Evolutionary conservation across 495 filamentous ascomycete genomes (phyloP).

Genomic region (Penicillium argentinense): DNA sequence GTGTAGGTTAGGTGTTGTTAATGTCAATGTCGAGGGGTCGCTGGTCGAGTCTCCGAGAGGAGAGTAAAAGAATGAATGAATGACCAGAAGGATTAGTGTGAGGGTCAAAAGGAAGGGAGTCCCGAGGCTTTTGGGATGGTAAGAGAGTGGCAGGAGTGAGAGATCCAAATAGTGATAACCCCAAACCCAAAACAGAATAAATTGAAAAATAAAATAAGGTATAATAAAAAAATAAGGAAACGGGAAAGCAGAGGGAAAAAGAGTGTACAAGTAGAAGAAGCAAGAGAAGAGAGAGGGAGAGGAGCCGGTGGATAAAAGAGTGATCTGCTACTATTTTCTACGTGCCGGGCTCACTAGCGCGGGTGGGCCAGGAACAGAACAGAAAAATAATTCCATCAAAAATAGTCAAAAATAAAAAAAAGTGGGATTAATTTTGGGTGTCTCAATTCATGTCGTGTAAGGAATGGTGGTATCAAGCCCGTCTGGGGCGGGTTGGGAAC

Average conservation of each 20-base stretch:
- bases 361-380: slow-evolving; percentile 39
- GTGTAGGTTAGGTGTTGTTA: neutral
- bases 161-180: slow-evolving; percentile 22
- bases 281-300: slow-evolving; percentile 39
- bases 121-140: neutral
- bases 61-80: slow-evolving; percentile 27
- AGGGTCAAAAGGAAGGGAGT: slow-evolving; percentile 2
- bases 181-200: slow-evolving; percentile 27
- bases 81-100: slow-evolving; percentile 22
- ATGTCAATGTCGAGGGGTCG: too few relatives aligned
- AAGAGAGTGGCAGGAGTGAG: neutral
- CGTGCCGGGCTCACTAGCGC: slow-evolving; percentile 33
- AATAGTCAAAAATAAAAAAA: slow-evolving; percentile 2
- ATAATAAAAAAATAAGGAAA: slow-evolving; percentile 28
- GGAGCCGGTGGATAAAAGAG: slow-evolving; percentile 43
- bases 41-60: neutral
- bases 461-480: slow-evolving; percentile 13
- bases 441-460: slow-evolving; percentile 15
- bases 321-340: slow-evolving; percentile 46
- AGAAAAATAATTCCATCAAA: slow-evolving; percentile 2
- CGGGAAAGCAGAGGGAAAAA: slow-evolving; percentile 16
- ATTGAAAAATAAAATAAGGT: slow-evolving; percentile 23
- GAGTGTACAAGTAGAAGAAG: slow-evolving; percentile 10
- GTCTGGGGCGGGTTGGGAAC: slow-evolving; percentile 27
- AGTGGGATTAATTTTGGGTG: slow-evolving; percentile 1